Conservation (phyloP, 805 yeast genomes). For the Zygoascus tannicola region DNA sequence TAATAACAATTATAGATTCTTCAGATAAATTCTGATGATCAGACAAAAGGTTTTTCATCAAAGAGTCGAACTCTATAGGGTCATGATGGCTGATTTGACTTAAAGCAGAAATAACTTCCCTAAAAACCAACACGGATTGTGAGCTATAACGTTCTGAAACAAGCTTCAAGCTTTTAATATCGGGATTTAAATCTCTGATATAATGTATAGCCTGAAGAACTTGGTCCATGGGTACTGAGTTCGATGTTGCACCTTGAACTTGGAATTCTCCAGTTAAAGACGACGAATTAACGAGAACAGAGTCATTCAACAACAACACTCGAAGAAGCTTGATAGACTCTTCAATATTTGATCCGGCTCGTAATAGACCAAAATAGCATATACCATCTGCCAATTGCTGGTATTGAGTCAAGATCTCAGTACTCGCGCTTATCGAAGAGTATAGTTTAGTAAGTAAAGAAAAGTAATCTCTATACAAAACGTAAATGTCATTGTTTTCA, state of each 20-base stretch:
- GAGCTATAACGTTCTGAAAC: not conserved
- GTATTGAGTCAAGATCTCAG: not conserved
- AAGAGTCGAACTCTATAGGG: not conserved
- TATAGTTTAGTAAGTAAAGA: slow-evolving; percentile 1
- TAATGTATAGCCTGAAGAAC: not conserved
- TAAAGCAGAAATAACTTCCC: not conserved
- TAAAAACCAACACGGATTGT: not conserved
- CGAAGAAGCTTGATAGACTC: slow-evolving; percentile 18
- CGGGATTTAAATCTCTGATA: not conserved
- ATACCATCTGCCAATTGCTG: slow-evolving; percentile 16
- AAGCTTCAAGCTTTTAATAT: not conserved
- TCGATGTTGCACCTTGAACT: not conserved
- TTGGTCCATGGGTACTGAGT: not conserved
- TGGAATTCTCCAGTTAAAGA: too few species aligned
- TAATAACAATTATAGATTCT: not conserved
- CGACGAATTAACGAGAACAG: not conserved
- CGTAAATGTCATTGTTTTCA: not conserved
- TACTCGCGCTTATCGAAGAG: not conserved
- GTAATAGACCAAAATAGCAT: slow-evolving; percentile 16
- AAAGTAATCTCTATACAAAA: not conserved
- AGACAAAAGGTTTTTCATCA: not conserved
- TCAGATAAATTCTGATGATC: not conserved
- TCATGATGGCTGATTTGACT: not conserved
- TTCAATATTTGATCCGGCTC: slow-evolving; percentile 10
- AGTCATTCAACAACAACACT: slow-evolving; percentile 9